Base-by-base conservation (phyloP, 192 early-diverging fungal species). In the Coemansia sp. region DNA sequence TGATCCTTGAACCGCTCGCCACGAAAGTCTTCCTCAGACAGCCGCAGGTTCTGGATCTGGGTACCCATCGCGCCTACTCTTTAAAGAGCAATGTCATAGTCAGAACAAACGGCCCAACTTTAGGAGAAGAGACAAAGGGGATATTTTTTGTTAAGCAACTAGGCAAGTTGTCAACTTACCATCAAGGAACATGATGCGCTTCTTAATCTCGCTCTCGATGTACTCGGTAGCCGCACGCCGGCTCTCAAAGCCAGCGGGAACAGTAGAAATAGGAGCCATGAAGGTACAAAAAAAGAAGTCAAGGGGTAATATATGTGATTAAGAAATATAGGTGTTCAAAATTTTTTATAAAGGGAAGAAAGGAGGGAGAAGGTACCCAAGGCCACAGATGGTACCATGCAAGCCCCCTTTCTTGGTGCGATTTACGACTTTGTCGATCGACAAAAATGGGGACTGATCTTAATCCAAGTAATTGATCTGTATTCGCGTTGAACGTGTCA, bases 111-210 rank as follows among this genome's bases (percentile, higher is more conserved):
- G 20, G 22, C 12, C 50, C n/a, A 9, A 24, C 20, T 8, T 13
- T 18, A 3, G 44, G 44, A 46, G 44, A 46, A 15, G 44, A 46
- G 44, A 46, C 1, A 16, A 46, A 46, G 5, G 44, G 44, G 15
- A 18, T 4, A 3, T 13, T 13, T 4, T 46, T 13, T 24, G 7
- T 20, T 20, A 24, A 20, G 10, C 50, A 24, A 9, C 50, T 52
- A 24, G 27, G 55, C 55, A 58, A 16, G 55, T 20, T 4, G 24
- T 3, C 6, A 29, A 47, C 82, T 76, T 84, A 74, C 95, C 96
- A 76, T 98, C 96, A 55, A 98, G 89, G 86, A 92, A 96, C 92
- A 98, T 94, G 83, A 98, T 97, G 64, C 95, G 87, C 85, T 92
- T 86, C 65, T 81, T 83, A 61, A 97, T 83, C 31, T 90, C 91